Evolutionary conservation across 495 filamentous ascomycete genomes (phyloP).

Genomic region (Penicillium goetzii): DNA sequence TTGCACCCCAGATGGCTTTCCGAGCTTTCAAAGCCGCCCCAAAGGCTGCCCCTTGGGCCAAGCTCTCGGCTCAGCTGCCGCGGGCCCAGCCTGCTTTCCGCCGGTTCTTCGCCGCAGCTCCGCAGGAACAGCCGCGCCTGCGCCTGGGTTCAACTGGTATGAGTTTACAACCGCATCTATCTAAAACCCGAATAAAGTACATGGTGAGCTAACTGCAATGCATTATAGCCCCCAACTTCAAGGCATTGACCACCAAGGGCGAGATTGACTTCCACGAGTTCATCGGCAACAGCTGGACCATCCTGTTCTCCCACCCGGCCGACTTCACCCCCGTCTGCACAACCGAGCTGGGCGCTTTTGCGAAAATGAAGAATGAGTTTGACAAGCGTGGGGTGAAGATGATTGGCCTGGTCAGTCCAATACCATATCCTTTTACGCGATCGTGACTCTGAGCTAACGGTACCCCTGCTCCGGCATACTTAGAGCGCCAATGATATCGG

Average conservation of each 20-base stretch:
- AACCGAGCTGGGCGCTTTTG: slow-evolving; percentile 70
- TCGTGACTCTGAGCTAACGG: slow-evolving; percentile 47
- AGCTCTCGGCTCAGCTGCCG: slow-evolving; percentile 28
- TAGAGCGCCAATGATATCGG: slow-evolving; percentile 55
- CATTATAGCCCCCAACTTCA: slow-evolving; percentile 61
- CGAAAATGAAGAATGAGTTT: slow-evolving; percentile 65
- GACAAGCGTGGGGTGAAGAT: slow-evolving; percentile 65
- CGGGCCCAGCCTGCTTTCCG: slow-evolving; percentile 37
- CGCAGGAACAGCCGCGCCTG: slow-evolving; percentile 61
- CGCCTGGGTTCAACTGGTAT: slow-evolving; percentile 59
- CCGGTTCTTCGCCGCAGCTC: slow-evolving; percentile 35
- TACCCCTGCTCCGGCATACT: slow-evolving; percentile 57
- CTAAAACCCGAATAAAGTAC: too few relatives aligned
- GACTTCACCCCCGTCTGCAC: slow-evolving; percentile 75
- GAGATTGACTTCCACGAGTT: slow-evolving; percentile 67
- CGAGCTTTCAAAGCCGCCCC: slow-evolving; percentile 34
- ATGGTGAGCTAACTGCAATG: neutral
- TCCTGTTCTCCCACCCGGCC: slow-evolving; percentile 71
- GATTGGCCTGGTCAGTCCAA: slow-evolving; percentile 59
- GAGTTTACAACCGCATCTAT: too few relatives aligned
- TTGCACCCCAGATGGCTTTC: slow-evolving; percentile 32
- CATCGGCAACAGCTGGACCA: slow-evolving; percentile 63
- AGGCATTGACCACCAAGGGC: slow-evolving; percentile 66
- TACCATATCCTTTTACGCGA: slow-evolving; percentile 25
- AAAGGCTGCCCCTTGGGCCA: slow-evolving; percentile 31